phyloP scores from a whole-genome alignment of 805 yeast species.

The Candida vaughaniae region DNA sequence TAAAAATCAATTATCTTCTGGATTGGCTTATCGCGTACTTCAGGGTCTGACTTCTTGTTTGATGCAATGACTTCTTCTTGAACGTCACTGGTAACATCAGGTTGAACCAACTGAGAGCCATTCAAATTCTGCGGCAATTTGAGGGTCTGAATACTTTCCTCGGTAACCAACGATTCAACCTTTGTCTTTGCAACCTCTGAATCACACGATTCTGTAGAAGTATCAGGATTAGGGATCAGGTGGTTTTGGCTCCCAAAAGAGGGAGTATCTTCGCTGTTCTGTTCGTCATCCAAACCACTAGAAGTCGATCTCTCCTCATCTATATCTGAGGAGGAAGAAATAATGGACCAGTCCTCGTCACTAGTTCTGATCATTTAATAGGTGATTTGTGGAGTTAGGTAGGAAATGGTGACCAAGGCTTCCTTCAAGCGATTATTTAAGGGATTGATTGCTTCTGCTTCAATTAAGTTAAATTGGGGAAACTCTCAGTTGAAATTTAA shows the following conservation, averaged over 20 bases:
- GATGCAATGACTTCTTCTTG: neutral
- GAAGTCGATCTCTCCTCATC: slow-evolving; percentile 32
- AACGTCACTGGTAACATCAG: neutral
- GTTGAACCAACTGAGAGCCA: neutral
- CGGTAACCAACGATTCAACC: no score
- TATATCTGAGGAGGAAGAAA: slow-evolving; percentile 41
- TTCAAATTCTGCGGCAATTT: slow-evolving; percentile 13
- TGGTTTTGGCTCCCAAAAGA: neutral
- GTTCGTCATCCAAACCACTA: slow-evolving; percentile 4
- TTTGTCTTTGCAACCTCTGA: neutral
- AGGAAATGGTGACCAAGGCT: no score
- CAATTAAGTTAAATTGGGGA: no score
- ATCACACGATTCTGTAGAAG: neutral
- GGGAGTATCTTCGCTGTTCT: neutral
- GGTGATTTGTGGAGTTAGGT: neutral
- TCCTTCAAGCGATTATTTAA: no score
- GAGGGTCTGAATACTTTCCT: slow-evolving; percentile 18
- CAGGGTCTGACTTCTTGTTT: neutral
- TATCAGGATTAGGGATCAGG: neutral
- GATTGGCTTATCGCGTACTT: slow-evolving; percentile 5
- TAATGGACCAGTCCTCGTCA: slow-evolving; percentile 48
- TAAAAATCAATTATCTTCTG: slow-evolving; percentile 21
- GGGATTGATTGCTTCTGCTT: no score
- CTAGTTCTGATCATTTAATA: slow-evolving; percentile 12
- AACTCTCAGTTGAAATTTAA: no score